A percentile compares a stretch with the other conserved stretches of the same genome.
Conservation (phyloP, 805 yeast species). For the Komagataella kurtzmanii region DNA sequence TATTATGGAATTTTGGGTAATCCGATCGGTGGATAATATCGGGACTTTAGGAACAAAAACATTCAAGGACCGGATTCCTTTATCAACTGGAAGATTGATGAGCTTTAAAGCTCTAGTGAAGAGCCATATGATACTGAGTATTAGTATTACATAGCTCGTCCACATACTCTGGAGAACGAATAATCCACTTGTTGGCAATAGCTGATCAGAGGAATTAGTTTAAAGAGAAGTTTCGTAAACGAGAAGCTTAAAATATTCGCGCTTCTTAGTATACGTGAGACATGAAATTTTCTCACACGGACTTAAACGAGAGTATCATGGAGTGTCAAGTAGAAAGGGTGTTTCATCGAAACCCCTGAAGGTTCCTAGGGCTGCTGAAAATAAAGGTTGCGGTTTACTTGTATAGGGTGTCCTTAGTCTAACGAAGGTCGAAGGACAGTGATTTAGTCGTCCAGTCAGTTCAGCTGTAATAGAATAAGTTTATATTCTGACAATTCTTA, state of each 20-base stretch:
- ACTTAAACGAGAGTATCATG: neutral
- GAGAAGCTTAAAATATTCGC: neutral
- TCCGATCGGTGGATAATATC: constrained; percentile 37
- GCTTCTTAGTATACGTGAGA: neutral
- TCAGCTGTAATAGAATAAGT: too few relatives aligned
- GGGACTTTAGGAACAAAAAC: constrained; percentile 46
- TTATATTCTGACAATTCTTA: too few relatives aligned
- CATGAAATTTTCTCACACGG: too few relatives aligned
- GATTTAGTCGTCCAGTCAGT: too few relatives aligned
- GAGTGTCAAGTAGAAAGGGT: neutral
- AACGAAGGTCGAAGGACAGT: too few relatives aligned
- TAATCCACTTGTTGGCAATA: neutral
- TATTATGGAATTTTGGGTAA: constrained; percentile 28
- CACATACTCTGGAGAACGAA: constrained; percentile 1
- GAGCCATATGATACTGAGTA: constrained; percentile 12
- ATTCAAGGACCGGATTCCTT: constrained; percentile 29
- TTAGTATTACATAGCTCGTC: constrained; percentile 1
- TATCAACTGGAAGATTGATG: constrained; percentile 28
- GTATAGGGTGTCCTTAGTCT: too few relatives aligned
- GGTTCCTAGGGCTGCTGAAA: too few relatives aligned
- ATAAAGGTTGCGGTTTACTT: too few relatives aligned
- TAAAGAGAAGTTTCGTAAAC: neutral
- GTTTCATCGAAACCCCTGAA: neutral
- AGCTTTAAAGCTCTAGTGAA: constrained; percentile 13
- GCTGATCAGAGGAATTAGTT: neutral